phyloP scores from a whole-genome alignment of 352 stramenopile species.

The Phytopythium sindhum region DNA sequence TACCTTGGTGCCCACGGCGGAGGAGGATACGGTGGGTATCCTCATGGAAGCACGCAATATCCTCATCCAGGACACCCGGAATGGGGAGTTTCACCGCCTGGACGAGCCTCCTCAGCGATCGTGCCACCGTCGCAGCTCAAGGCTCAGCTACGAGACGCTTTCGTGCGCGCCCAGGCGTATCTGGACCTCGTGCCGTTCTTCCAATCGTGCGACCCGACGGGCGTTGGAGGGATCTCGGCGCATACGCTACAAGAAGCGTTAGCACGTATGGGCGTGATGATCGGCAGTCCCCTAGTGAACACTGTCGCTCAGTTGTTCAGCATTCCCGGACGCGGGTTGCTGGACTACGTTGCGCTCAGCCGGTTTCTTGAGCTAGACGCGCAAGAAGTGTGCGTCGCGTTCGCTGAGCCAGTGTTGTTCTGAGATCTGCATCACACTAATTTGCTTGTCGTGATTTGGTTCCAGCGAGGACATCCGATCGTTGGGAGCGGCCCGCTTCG shows the following conservation, averaged over 20 bases:
- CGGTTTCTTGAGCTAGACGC: slow-evolving; percentile 47
- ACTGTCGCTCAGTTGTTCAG: slow-evolving; percentile 42
- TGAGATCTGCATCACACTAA: background rate
- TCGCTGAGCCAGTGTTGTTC: background rate
- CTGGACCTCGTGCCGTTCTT: slow-evolving; percentile 47
- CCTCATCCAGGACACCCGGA: background rate
- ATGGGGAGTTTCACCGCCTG: background rate
- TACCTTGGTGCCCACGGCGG: background rate
- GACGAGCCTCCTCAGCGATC: background rate
- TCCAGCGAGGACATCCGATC: slow-evolving; percentile 44
- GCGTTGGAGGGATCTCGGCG: slow-evolving; percentile 30
- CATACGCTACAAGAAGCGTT: slow-evolving; percentile 47
- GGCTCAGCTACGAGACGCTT: slow-evolving; percentile 39
- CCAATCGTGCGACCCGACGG: slow-evolving; percentile 41
- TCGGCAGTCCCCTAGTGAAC: slow-evolving; percentile 29
- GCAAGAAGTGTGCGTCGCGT: slow-evolving; percentile 42
- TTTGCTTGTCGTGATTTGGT: background rate
- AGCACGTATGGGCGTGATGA: slow-evolving; percentile 35
- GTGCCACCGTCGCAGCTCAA: slow-evolving; percentile 27
- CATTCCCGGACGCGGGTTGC: slow-evolving; percentile 23
- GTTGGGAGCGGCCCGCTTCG: slow-evolving; percentile 22
- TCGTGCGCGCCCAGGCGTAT: slow-evolving; percentile 42
- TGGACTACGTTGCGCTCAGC: slow-evolving; percentile 52
- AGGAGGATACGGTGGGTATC: background rate
- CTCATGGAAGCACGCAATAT: background rate